phyloP scores from a whole-genome alignment of 371 early-diverging fungal genomes.

The Mortierella sp. region DNA sequence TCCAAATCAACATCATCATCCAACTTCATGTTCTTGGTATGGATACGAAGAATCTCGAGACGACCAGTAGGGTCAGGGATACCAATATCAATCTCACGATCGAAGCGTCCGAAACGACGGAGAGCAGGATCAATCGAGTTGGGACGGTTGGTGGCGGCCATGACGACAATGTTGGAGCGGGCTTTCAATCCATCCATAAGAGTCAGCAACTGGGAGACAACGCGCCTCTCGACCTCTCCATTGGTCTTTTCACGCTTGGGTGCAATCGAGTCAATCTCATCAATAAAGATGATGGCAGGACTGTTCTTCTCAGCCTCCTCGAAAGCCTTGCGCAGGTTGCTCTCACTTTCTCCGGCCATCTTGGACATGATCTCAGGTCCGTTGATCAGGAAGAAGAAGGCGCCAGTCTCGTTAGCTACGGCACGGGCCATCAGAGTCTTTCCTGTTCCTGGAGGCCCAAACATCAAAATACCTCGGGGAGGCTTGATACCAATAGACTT shows the following conservation, averaged over 20 bases:
- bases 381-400: slow-evolving; percentile 97
- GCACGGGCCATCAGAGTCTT: slow-evolving; percentile 88
- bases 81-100: slow-evolving; percentile 99
- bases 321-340: slow-evolving; percentile 98
- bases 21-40: slow-evolving; percentile 99
- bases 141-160: slow-evolving; percentile 99
- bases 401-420: slow-evolving; percentile 80
- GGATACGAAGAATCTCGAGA: slow-evolving; percentile 98
- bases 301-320: slow-evolving; percentile 99
- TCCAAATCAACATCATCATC: slow-evolving; percentile 98
- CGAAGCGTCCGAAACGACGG: slow-evolving; percentile 99
- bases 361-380: slow-evolving; percentile 99
- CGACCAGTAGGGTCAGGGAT: slow-evolving; percentile 99
- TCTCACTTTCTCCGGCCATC: slow-evolving; percentile 99
- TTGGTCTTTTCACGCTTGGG: slow-evolving; percentile 99
- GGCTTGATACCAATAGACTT: slow-evolving; percentile 99
- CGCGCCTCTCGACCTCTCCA: slow-evolving; percentile 99
- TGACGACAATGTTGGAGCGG: slow-evolving; percentile 97
- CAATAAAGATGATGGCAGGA: slow-evolving; percentile 99
- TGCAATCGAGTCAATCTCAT: slow-evolving; percentile 98
- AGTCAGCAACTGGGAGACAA: slow-evolving; percentile 99
- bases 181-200: slow-evolving; percentile 99
- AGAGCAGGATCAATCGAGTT: slow-evolving; percentile 99
- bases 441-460: slow-evolving; percentile 99
- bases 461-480: slow-evolving; percentile 97